Evolutionary conservation across 768 basidiomycete genomes (phyloP).

Genomic region (Kwoniella bestiolae): DNA sequence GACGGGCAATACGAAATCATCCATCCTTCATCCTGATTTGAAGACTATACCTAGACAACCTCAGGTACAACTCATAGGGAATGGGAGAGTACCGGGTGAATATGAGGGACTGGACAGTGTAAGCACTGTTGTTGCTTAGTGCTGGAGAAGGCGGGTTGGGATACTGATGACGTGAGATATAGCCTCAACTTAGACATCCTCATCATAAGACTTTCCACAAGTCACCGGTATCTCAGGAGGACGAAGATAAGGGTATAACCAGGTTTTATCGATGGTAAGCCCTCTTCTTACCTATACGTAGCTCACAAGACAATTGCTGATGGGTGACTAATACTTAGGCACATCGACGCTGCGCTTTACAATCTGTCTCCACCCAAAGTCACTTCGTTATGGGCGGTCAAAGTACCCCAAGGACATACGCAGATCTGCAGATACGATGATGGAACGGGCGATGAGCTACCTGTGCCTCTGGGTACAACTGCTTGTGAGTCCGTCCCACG

Average conservation of each 20-base stretch:
- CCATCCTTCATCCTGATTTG: conserved; percentile 84
- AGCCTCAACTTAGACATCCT: conserved; percentile 80
- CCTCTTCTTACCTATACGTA: neutral
- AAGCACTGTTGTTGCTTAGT: no score
- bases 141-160: neutral
- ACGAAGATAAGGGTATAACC: conserved; percentile 76
- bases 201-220: conserved; percentile 87
- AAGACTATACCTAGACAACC: conserved; percentile 87
- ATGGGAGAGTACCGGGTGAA: conserved; percentile 71
- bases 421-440: conserved; percentile 81
- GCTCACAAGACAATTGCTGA: neutral
- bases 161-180: conserved; percentile 2
- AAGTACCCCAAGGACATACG: conserved; percentile 67
- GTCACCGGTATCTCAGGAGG: conserved; percentile 71
- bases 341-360: conserved; percentile 73
- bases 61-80: conserved; percentile 90
- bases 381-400: conserved; percentile 80
- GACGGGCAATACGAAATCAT: conserved; percentile 72
- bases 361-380: conserved; percentile 66
- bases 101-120: conserved; percentile 76
- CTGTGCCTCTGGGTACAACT: conserved; percentile 83
- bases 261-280: conserved; percentile 79
- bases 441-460: conserved; percentile 79
- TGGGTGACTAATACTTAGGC: conserved; percentile 50
- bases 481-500: conserved; percentile 65